These are phyloP conservation scores for Beauveria varroae DNA, from an alignment of 2,329 filamentous ascomycete species.

Conservation along the genomic window DNA sequence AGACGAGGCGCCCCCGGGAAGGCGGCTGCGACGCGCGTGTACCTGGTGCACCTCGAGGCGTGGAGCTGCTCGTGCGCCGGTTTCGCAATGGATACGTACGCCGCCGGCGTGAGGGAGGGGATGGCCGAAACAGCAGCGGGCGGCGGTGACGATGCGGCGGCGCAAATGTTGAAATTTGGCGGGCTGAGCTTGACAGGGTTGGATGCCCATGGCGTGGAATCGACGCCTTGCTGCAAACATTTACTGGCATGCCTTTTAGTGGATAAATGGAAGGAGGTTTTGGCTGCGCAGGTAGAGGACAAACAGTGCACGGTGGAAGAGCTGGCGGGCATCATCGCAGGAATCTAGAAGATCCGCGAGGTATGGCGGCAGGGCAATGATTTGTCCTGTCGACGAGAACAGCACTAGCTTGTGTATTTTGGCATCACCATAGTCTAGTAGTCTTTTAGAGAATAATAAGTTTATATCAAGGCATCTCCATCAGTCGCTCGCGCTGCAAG, in stretches of 20 bases:
- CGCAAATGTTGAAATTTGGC: conserved; percentile 37
- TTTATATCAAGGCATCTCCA: conserved; percentile 6
- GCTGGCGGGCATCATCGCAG: conserved; percentile 60
- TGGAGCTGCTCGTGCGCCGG: conserved; percentile 91
- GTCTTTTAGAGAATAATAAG: not conserved
- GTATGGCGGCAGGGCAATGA: not conserved
- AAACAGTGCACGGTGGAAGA: conserved; percentile 53
- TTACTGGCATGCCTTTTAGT: conserved; percentile 74
- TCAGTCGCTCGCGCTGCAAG: not conserved
- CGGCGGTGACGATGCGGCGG: not conserved
- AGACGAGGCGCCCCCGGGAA: not conserved
- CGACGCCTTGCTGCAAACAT: conserved; percentile 72
- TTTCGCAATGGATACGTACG: conserved; percentile 69
- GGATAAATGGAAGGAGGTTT: conserved; percentile 52
- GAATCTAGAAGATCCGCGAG: conserved; percentile 22
- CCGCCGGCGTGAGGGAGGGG: conserved; percentile 3
- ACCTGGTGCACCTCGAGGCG: conserved; percentile 63
- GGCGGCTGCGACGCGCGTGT: conserved; percentile 28
- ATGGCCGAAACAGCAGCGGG: not conserved
- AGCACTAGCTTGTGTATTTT: not conserved
- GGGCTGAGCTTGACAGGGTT: conserved; percentile 35
- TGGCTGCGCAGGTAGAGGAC: conserved; percentile 50
- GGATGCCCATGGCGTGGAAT: conserved; percentile 20
- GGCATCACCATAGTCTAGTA: not conserved
- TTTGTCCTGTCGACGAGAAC: not conserved